Evolutionary conservation across 352 stramenopile species (phyloP), one percentile per base, ranked within the genome.

Genomic region (Phytophthora litchii): DNA sequence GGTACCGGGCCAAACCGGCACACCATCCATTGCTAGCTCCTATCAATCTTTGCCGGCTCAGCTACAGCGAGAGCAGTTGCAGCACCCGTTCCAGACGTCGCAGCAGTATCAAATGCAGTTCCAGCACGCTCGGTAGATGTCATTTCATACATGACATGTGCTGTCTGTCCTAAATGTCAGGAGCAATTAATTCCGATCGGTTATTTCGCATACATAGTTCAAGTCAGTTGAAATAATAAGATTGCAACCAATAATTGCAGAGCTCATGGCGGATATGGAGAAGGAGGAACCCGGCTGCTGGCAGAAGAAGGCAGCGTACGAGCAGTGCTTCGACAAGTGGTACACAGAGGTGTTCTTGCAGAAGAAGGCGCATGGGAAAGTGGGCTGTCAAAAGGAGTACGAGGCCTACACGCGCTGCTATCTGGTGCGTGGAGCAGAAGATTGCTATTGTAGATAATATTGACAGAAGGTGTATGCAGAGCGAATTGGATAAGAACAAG

Each of bases 301-400:
- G 79, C 73, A 87, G 59, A 75, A 84, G 68, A 91, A 91, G 48
- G 75, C 75, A 2, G 74, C 65, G 70, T 91, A 75, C 58, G 86
- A 95, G 59, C 80, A 92, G 54, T 95, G 86, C 74, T 95, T 95
- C 70, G 86, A 95, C 57, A 73, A 80, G 66, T 95, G 86, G 86
- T 95, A 93, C 69, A 90, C 83, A 43, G 72, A 93, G 32, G 74
- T 93, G 23, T 95, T 95, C 55, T 66, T 95, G 16, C 81, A 91
- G 72, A 70, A 89, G 40, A 93, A 91, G 54, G 83, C 80, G 29
- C 46, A 86, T 29, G 82, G 81, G 48, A 63, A 86, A 53, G 63
- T 92, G 12, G 86, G 86, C 46, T 95, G 86, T 44, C 71, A 89
- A 56, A 73, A 89, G 34, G 80, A 93, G 67, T 95, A 95, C 71